Base-by-base conservation (phyloP, 441 rosid genomes). In the Aleurites moluccanus region DNA sequence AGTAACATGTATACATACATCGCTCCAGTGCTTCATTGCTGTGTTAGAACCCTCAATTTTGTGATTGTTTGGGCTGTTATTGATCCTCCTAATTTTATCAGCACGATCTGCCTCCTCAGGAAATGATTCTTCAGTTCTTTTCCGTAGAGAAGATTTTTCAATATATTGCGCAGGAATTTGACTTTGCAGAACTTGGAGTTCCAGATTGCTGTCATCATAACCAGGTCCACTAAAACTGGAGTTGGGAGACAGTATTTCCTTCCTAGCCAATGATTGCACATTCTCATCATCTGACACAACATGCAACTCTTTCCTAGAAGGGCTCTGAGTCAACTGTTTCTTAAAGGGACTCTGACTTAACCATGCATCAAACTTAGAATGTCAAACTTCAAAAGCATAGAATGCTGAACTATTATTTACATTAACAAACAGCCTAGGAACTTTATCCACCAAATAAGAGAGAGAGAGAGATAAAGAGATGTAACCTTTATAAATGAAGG, bases 81-180 rank as follows among this genome's bases (percentile, higher is more conserved):
- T 78, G 52, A 73, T 77, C 71, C 77, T 77, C 75, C 69, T 62
- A 52, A 40, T 77, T 77, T 83, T 79, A 72, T 60, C 78, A n/a
- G 69, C 73, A 82, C 67, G 75, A 73, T 75, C 82, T 73, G 64
- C 85, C 77, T 81, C 74, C 62, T 60, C 81, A 76, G 77, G 67
- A 83, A 56, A 62, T 60, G 70, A 67, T 76, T 87, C 89, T 78
- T 84, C 80, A 75, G 80, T 70, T 77, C 86, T 90, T 88, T 90
- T 88, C 75, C 73, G 73, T 74, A 81, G 74, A 75, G 86, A 81
- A 80, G 85, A 75, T 75, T 80, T 86, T 73, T 76, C 74, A 72
- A 75, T 64, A 65, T 80, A 79, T 62, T 66, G 81, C 63, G 74
- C 69, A 73, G 80, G 72, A 82, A 69, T 78, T 60, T 67, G 67